Evolutionary conservation across 2,329 filamentous ascomycete genomes (phyloP).

Genomic region (Phaeoacremonium minimum): DNA sequence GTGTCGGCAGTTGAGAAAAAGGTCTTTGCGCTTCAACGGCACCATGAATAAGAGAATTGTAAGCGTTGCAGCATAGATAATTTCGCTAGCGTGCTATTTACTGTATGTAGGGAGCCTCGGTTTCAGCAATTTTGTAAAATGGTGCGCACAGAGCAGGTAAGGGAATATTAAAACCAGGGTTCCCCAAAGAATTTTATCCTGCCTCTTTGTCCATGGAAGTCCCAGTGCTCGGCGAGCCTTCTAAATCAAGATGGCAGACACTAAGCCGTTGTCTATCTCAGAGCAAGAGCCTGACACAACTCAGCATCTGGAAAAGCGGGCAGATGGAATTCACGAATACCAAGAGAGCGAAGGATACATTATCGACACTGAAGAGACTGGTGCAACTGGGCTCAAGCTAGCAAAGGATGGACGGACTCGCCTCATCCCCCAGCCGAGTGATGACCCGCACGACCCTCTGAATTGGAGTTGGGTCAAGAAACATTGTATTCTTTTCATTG

Average conservation of each 20-base stretch:
- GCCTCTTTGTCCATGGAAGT: no score
- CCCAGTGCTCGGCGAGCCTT: no score
- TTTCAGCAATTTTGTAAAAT: no score
- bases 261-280: background rate
- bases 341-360: conserved; percentile 31
- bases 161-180: no score
- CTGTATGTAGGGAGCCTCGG: no score
- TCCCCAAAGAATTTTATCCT: no score
- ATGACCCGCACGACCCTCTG: conserved; percentile 45
- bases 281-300: background rate
- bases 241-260: conserved; percentile 4
- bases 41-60: no score
- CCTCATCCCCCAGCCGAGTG: conserved; percentile 49
- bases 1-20: no score
- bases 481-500: conserved; percentile 40
- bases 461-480: conserved; percentile 49
- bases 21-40: no score
- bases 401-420: conserved; percentile 37
- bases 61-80: no score
- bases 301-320: background rate
- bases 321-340: conserved; percentile 24
- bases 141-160: no score
- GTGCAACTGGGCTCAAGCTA: conserved; percentile 21
- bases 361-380: conserved; percentile 26
- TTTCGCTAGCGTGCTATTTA: no score